Percentiles rank a stretch among this genome's conserved stretches.
Evolutionary conservation across 352 stramenopile genomes (phyloP).

Genomic region (Phytophthora pisi): DNA sequence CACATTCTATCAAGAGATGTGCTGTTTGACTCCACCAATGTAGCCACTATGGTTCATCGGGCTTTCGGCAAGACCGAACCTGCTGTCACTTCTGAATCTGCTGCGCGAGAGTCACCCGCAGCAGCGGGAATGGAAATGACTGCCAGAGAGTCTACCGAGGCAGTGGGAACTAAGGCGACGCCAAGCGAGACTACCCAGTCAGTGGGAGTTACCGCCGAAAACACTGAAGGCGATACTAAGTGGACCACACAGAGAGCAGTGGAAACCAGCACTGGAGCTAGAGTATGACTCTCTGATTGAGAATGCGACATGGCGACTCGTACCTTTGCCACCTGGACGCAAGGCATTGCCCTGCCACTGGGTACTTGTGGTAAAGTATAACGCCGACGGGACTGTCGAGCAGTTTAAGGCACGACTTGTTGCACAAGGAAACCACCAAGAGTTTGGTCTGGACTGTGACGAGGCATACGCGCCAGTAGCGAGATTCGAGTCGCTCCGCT

Average conservation of each 20-base stretch:
- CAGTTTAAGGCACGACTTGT: constrained; percentile 18
- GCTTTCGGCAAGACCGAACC: constrained; percentile 3
- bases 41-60: constrained; percentile 1
- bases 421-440: constrained; percentile 22
- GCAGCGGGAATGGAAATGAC: not conserved
- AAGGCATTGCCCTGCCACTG: constrained; percentile 18
- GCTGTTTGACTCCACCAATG: constrained; percentile 16
- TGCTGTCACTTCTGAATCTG: constrained; percentile 10
- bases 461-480: constrained; percentile 17
- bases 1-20: constrained; percentile 11
- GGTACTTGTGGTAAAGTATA: constrained; percentile 19
- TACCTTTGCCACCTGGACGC: constrained; percentile 1
- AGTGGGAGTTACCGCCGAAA: not conserved
- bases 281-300: constrained; percentile 14
- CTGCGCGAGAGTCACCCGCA: not conserved
- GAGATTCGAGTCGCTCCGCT: constrained; percentile 12
- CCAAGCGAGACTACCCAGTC: not conserved
- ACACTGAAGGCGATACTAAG: constrained; percentile 14
- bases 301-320: constrained; percentile 5
- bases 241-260: constrained; percentile 11
- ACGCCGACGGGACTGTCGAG: constrained; percentile 17
- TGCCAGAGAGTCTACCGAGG: not conserved
- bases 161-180: not conserved
- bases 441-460: constrained; percentile 15
- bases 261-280: constrained; percentile 11